Evolutionary conservation across 78 protist genomes (phyloP), one percentile per base, ranked within the genome.

Genomic region (Protostelium mycophagum): DNA sequence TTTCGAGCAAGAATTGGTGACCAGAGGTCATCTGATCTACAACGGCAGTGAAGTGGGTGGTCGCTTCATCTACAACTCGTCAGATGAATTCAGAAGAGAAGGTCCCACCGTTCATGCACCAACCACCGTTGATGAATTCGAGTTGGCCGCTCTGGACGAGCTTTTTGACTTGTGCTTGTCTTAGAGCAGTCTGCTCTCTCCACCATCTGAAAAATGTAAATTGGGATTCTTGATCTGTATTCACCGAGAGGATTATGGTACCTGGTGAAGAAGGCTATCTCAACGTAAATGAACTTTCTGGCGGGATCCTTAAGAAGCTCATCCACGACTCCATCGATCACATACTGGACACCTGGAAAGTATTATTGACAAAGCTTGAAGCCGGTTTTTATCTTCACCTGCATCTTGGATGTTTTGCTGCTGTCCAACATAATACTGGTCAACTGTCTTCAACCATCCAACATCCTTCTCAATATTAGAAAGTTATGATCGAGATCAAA

Each of bases 371-470:
- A n/a, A n/a, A n/a, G n/a, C n/a, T n/a, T n/a, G n/a, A n/a, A n/a
- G n/a, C n/a, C n/a, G n/a, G n/a, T n/a, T n/a, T n/a, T n/a, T n/a
- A n/a, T n/a, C n/a, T n/a, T n/a, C n/a, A n/a, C n/a, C 95, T 1
- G 95, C 93, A 85, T 84, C 85, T 88, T 86, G 90, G 90, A 90
- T 94, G 23, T 92, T 89, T 88, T 93, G 88, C 91, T 94, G 91
- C 9, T 90, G 38, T 25, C 97, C 97, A 84, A 84, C 39, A 89
- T 89, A 96, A 93, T 96, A 96, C 88, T 96, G 95, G 88, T 96
- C 99, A 28, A 96, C 96, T 1, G 98, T 97, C 85, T 90, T 93
- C 86, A 96, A 93, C 99, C 99, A 97, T 0, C 98, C 98, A 9
- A 90, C 95, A 90, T 96, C 98, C 92, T 95, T 93, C 83, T 86